A percentile compares a stretch with the other conserved stretches of the same genome.
phyloP scores from a whole-genome alignment of 2,329 filamentous ascomycete species.

The Exophiala sp. region DNA sequence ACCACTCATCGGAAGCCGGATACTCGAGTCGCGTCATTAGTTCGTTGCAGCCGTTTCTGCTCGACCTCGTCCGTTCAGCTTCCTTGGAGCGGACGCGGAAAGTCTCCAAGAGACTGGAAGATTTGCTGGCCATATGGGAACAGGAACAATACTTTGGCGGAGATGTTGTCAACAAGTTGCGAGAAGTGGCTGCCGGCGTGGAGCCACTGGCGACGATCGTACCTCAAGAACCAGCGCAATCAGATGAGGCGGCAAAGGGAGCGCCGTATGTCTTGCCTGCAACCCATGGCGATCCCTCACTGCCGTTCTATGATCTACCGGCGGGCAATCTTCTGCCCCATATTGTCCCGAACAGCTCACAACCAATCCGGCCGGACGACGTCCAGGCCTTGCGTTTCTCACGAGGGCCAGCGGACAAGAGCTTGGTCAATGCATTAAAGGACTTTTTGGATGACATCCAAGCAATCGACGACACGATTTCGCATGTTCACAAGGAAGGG shows the following conservation, averaged over 20 bases:
- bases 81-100: constrained; percentile 54
- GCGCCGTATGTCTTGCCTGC: constrained; percentile 67
- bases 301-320: constrained; percentile 74
- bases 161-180: constrained; percentile 53
- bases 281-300: constrained; percentile 66
- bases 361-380: constrained; percentile 64
- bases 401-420: constrained; percentile 61
- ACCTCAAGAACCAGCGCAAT: not conserved
- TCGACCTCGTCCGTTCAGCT: constrained; percentile 55
- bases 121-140: constrained; percentile 66
- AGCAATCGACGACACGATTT: constrained; percentile 43
- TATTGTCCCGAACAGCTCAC: constrained; percentile 67
- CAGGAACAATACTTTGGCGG: constrained; percentile 56
- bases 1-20: constrained; percentile 42
- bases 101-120: constrained; percentile 58
- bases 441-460: constrained; percentile 64
- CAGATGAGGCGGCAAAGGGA: constrained; percentile 29
- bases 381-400: constrained; percentile 67
- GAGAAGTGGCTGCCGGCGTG: constrained; percentile 33
- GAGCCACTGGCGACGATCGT: not conserved
- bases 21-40: constrained; percentile 44
- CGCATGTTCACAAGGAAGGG: constrained; percentile 50
- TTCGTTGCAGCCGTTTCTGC: constrained; percentile 54
- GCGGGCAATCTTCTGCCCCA: constrained; percentile 75
- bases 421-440: constrained; percentile 63